phyloP scores from a whole-genome alignment of 2,329 filamentous ascomycete genomes.

The Pseudogymnoascus sp. region DNA sequence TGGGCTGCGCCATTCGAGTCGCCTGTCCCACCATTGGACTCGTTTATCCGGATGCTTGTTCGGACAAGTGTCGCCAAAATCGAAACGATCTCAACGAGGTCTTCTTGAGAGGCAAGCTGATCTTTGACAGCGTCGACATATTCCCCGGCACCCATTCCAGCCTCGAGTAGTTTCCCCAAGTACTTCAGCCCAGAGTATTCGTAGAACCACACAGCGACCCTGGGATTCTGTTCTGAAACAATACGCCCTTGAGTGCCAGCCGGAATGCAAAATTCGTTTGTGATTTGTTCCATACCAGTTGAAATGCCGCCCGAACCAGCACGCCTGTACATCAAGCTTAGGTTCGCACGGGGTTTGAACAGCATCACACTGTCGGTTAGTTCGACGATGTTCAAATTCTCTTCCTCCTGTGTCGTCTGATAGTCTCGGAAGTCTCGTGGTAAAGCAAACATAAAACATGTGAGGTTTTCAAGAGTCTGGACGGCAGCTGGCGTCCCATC shows the following conservation, averaged over 20 bases:
- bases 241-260: slow-evolving; percentile 62
- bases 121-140: slow-evolving; percentile 37
- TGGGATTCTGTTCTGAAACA: slow-evolving; percentile 67
- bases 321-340: slow-evolving; percentile 14
- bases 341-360: slow-evolving; percentile 42
- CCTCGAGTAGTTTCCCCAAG: slow-evolving; percentile 67
- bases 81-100: slow-evolving; percentile 64
- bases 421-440: slow-evolving; percentile 66
- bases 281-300: slow-evolving; percentile 24
- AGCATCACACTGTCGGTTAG: slow-evolving; percentile 58
- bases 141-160: slow-evolving; percentile 51
- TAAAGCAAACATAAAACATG: slow-evolving; percentile 71
- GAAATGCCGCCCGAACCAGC: slow-evolving; percentile 13
- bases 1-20: slow-evolving; percentile 32
- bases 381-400: slow-evolving; percentile 71
- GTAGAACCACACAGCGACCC: slow-evolving; percentile 67
- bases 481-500: slow-evolving; percentile 43
- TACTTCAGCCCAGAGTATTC: slow-evolving; percentile 73
- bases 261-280: slow-evolving; percentile 52
- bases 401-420: slow-evolving; percentile 72
- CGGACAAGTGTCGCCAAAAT: slow-evolving; percentile 65
- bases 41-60: slow-evolving; percentile 22
- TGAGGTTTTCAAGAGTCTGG: slow-evolving; percentile 59
- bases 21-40: slow-evolving; percentile 27
- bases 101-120: slow-evolving; percentile 45